Conservation (phyloP, 306 rosid species). For the Sechiopsis laciniata region DNA sequence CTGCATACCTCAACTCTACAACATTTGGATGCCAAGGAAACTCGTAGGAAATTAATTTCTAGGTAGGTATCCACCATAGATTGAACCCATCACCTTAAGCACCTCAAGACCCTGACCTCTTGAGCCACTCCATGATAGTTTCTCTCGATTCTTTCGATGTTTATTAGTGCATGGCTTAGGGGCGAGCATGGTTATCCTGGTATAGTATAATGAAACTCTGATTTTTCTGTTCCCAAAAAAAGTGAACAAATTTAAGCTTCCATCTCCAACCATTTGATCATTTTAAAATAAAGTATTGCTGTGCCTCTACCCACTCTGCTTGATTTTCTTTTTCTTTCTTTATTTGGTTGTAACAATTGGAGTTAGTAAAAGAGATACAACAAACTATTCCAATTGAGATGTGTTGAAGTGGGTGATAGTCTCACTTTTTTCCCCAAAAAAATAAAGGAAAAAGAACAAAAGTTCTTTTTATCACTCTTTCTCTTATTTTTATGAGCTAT, state of each 20-base stretch:
- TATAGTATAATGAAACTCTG: too few species aligned
- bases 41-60: too few species aligned
- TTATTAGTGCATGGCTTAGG: too few species aligned
- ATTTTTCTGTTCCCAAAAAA: too few species aligned
- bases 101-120: too few species aligned
- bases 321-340: background rate
- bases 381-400: conserved; percentile 28
- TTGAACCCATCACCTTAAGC: too few species aligned
- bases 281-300: background rate
- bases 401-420: conserved; percentile 43
- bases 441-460: conserved; percentile 23
- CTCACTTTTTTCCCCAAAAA: conserved; percentile 16
- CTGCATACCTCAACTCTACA: too few species aligned
- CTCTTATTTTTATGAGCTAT: conserved; percentile 83
- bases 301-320: background rate
- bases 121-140: too few species aligned
- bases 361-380: conserved; percentile 23
- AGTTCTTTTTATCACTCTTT: conserved; percentile 77
- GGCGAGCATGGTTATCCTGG: too few species aligned
- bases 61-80: too few species aligned
- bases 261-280: background rate
- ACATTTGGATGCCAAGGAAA: too few species aligned
- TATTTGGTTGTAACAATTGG: conserved; percentile 11
- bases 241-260: conserved; percentile 17
- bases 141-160: too few species aligned